Evolutionary conservation across 2,329 filamentous ascomycete species (phyloP).

Genomic region (Epichloe sp.): DNA sequence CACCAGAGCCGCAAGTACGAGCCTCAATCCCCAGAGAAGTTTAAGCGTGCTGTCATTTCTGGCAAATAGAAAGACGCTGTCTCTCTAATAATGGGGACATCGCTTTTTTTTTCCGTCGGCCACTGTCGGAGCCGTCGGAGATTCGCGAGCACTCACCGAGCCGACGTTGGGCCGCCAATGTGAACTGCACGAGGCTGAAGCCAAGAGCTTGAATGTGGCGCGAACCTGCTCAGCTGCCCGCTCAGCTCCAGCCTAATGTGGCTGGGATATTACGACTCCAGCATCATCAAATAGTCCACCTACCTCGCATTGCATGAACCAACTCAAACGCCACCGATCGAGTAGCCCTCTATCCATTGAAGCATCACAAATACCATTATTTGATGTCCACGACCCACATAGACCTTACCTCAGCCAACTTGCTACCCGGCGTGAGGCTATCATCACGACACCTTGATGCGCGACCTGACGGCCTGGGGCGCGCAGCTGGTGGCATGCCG

Average conservation of each 20-base stretch:
- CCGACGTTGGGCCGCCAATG: conserved; percentile 6
- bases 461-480: neutral
- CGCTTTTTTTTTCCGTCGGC: conserved; percentile 8
- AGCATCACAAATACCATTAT: neutral
- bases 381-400: neutral
- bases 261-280: neutral
- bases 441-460: neutral
- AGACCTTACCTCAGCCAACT: neutral
- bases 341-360: neutral
- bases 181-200: neutral
- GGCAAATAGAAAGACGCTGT: no score
- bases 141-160: conserved; percentile 9
- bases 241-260: neutral
- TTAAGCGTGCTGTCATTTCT: no score
- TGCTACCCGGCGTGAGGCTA: neutral
- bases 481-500: conserved; percentile 2
- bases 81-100: no score
- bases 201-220: conserved; percentile 5
- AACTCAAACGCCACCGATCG: neutral
- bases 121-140: conserved; percentile 19
- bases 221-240: neutral
- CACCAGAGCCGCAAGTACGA: neutral
- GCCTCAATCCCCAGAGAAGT: neutral
- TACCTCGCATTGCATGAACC: neutral
- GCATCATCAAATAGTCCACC: neutral